Evolutionary conservation across 2,329 filamentous ascomycete species (phyloP), one percentile per base, ranked within the genome.

Genomic region (Mariannaea elegans): DNA sequence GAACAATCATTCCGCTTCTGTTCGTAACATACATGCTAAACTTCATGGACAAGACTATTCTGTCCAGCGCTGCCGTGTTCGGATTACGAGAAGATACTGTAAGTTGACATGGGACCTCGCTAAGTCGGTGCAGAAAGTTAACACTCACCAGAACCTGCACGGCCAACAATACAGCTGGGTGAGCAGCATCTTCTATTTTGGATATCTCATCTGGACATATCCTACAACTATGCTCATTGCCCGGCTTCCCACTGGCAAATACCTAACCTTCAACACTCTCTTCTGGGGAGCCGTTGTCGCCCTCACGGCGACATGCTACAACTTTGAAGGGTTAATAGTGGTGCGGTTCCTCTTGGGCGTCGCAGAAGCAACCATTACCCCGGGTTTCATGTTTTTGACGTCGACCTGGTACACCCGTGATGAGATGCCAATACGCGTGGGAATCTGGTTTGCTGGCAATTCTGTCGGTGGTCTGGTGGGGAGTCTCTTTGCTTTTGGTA

Each of bases 121-220:
- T 23, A 8, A 4, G n/a, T 10, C 2, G 7, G 5, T 2, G 3
- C 7, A 5, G 50, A 56, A 7, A 3, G 31, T 46, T 61, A 7
- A 59, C 47, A 16, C 14, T 3, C 21, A 6, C 12, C 23, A 71
- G 69, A 56, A 71, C 32, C 71, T 71, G 6, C 51, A 64, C 46
- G 78, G 75, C 46, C 70, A 75, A 49, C 73, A 91, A 77, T 93
- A 89, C 71, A 85, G 82, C 45, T 93, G 90, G 90, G 78, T 92
- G 16, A 71, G 75, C 29, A 76, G 75, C 39, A 68, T 77, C 45
- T 74, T 79, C 48, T 79, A 79, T 65, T 62, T 79, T 13, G 76
- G 76, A n/a, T 84, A 84, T 68, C 76, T 86, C 3, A 71, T 77
- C 9, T 82, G 80, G 70, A 78, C 81, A 16, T 84, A 82, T 63